Base-by-base conservation (phyloP, 805 yeast species). In the Candida quercuum region DNA sequence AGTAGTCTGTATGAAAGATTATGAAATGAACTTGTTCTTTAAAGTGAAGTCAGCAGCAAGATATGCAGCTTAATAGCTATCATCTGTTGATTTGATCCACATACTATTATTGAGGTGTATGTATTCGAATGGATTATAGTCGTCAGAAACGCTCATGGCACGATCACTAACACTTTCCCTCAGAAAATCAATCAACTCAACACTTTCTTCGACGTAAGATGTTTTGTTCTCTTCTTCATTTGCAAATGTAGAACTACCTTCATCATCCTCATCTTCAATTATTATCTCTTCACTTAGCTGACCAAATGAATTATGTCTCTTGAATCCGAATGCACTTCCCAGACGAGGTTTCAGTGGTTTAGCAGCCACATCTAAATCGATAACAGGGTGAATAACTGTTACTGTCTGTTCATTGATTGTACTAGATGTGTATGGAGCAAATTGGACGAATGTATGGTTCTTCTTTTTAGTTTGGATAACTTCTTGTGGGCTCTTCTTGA, bases 141-240 rank as follows among this genome's bases (percentile, higher is more conserved):
- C 42, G 14, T 37, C 41, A 14, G 37, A 8, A 5, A 38, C 29
- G 12, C 39, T 29, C 50, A 44, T 42, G 6, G 46, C 41, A 10
- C 39, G 24, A 0, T 44, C 40, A 16, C 46, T 47, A 2, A 32
- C 15, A 20, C 52, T 45, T 35, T 52, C 57, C 22, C 47, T 40
- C 9, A 52, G 34, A 26, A 52, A 50, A 22, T 50, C 48, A 11
- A 49, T 24, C 22, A 52, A 19, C 26, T 38, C 34, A n/a, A 52
- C 33, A 6, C 16, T 15, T 3, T 30, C 40, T 12, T 33, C 41
- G 17, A 9, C n/a, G 4, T 21, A 10, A 8, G 31, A 12, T 13
- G n/a, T 9, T 6, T 13, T 25, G 28, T 36, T 36, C 6, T 27
- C 32, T 17, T 29, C 43, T 12, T 26, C 26, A 12, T 28, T 37